These are phyloP conservation scores for Diversispora epigaea DNA, from an alignment of 192 early-diverging fungal species.

Conservation along the genomic window DNA sequence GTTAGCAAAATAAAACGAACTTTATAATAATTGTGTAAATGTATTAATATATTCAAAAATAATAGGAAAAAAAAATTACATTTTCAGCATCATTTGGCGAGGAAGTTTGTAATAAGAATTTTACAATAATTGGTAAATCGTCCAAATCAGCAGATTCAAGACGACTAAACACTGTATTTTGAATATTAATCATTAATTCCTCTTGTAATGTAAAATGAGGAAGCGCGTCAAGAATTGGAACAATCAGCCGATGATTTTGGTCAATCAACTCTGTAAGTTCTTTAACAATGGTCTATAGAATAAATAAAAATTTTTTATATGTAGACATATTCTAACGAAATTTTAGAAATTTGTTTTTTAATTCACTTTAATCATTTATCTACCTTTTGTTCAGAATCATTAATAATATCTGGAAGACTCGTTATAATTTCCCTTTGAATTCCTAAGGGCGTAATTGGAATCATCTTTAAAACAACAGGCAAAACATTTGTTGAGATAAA, in stretches of 20 bases:
- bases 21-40: neutral
- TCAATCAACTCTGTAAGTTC: slow-evolving; percentile 63
- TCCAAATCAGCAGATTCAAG: slow-evolving; percentile 67
- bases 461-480: slow-evolving; percentile 41
- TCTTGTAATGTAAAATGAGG: slow-evolving; percentile 61
- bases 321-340: neutral
- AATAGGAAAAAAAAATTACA: slow-evolving; percentile 22
- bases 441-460: slow-evolving; percentile 57
- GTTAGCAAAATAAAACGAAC: neutral
- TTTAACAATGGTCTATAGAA: slow-evolving; percentile 48
- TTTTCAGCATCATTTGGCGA: slow-evolving; percentile 48
- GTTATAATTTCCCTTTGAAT: slow-evolving; percentile 75
- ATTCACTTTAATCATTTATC: neutral
- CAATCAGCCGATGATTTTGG: slow-evolving; percentile 56
- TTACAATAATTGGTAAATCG: slow-evolving; percentile 70
- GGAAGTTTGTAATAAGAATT: slow-evolving; percentile 69
- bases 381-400: slow-evolving; percentile 66
- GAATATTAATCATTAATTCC: slow-evolving; percentile 52
- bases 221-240: slow-evolving; percentile 70
- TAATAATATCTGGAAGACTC: slow-evolving; percentile 72
- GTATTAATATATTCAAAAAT: neutral
- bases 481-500: neutral
- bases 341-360: neutral
- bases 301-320: neutral
- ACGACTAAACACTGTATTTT: slow-evolving; percentile 57